Evolutionary conservation across 495 filamentous ascomycete genomes (phyloP).

Genomic region (Glarea lozoyensis): DNA sequence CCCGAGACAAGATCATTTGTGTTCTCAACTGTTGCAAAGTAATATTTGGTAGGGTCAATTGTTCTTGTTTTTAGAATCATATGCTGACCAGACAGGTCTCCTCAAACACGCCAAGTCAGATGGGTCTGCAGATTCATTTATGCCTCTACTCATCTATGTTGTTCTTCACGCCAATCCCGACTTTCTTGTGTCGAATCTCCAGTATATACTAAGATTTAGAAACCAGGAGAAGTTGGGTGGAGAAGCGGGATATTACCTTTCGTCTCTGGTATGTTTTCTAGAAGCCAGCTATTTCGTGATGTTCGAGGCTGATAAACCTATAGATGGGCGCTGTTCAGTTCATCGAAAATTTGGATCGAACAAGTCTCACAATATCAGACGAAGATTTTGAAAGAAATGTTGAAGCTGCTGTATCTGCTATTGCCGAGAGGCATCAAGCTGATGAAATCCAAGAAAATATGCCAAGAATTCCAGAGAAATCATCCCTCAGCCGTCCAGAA

Average conservation of each 20-base stretch:
- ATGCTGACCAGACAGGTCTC: conserved; percentile 46
- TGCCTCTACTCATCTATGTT: conserved; percentile 92
- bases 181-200: conserved; percentile 92
- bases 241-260: conserved; percentile 96
- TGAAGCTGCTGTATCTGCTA: conserved; percentile 90
- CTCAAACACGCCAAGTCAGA: conserved; percentile 87
- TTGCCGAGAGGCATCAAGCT: conserved; percentile 74
- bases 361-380: conserved; percentile 84
- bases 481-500: conserved; percentile 42
- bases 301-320: conserved; percentile 3
- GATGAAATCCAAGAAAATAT: conserved; percentile 25
- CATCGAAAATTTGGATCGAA: conserved; percentile 91
- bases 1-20: conserved; percentile 96
- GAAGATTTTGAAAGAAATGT: conserved; percentile 94
- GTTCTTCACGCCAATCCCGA: conserved; percentile 91
- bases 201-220: conserved; percentile 94
- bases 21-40: conserved; percentile 99
- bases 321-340: conserved; percentile 95
- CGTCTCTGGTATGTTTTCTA: conserved; percentile 64
- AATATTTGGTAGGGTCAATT: conserved; percentile 68
- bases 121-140: conserved; percentile 90
- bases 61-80: background rate
- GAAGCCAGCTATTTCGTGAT: background rate
- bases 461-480: conserved; percentile 51
- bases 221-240: conserved; percentile 95